Percentiles rank a stretch among this genome's conserved stretches.
Evolutionary conservation across 148 eudicot species (phyloP).

Genomic region (Bassia scoparia): DNA sequence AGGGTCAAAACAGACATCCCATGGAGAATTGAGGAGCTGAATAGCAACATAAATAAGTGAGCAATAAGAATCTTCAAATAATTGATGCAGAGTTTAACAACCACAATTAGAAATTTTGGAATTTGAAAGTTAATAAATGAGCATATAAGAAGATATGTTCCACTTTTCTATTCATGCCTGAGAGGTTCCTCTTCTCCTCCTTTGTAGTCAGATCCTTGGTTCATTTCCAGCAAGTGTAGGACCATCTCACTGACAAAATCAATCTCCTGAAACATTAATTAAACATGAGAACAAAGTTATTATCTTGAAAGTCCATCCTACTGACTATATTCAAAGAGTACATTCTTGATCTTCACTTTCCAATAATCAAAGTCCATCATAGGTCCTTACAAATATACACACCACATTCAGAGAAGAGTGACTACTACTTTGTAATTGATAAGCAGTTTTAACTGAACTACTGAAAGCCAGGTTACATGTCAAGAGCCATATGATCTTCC

Average conservation of each 20-base stretch:
- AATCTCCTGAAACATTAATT: constrained; percentile 53
- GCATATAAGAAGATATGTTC: not conserved
- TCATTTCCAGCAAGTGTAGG: constrained; percentile 94
- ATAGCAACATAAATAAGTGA: constrained; percentile 14
- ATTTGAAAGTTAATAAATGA: not conserved
- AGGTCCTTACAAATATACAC: too few relatives aligned
- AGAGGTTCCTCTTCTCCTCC: constrained; percentile 75
- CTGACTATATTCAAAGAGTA: not conserved
- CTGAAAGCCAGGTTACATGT: too few relatives aligned
- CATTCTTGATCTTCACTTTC: not conserved
- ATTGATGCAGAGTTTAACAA: not conserved
- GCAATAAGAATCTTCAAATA: constrained; percentile 1
- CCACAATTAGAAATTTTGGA: constrained; percentile 17
- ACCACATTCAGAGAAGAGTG: too few relatives aligned
- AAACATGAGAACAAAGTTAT: constrained; percentile 3
- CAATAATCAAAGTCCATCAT: not conserved
- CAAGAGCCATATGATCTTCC: too few relatives aligned
- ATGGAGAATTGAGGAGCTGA: constrained; percentile 97
- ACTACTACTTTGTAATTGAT: too few relatives aligned
- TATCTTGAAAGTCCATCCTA: constrained; percentile 2
- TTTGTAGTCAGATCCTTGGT: constrained; percentile 84
- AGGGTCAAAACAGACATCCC: constrained; percentile 93
- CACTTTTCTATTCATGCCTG: constrained; percentile 57
- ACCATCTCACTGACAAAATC: constrained; percentile 87
- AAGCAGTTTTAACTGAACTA: too few relatives aligned